Evolutionary conservation across 352 stramenopile genomes (phyloP).

Genomic region (Salisapilia sapeloensis): DNA sequence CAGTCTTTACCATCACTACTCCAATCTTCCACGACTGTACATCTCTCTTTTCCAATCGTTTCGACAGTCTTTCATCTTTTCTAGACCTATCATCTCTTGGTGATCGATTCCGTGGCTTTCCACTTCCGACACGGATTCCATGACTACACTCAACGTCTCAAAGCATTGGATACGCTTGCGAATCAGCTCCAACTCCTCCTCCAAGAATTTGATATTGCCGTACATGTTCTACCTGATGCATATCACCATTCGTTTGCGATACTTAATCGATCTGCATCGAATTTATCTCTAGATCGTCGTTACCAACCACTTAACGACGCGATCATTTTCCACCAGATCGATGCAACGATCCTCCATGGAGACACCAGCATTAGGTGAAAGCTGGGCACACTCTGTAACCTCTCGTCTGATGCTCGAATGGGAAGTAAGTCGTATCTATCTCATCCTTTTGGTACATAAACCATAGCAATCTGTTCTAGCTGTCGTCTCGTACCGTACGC

Average conservation of each 20-base stretch:
- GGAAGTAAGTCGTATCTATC: slow-evolving; percentile 36
- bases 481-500: too few relatives aligned
- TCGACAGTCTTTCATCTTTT: slow-evolving; percentile 1
- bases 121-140: slow-evolving; percentile 84
- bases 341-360: slow-evolving; percentile 1
- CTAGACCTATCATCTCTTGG: slow-evolving; percentile 55
- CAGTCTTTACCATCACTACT: slow-evolving; percentile 55
- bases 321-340: slow-evolving; percentile 7
- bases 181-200: slow-evolving; percentile 43
- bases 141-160: slow-evolving; percentile 39
- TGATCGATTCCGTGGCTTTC: slow-evolving; percentile 91
- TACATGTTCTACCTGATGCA: slow-evolving; percentile 7
- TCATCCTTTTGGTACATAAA: too few relatives aligned
- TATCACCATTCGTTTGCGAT: background rate
- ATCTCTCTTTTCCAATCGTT: background rate
- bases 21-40: slow-evolving; percentile 2
- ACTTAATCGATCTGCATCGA: background rate
- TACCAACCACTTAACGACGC: slow-evolving; percentile 61
- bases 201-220: slow-evolving; percentile 28
- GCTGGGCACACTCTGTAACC: slow-evolving; percentile 43
- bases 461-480: too few relatives aligned
- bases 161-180: slow-evolving; percentile 58
- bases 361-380: slow-evolving; percentile 28
- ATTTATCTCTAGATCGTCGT: slow-evolving; percentile 24
- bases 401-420: slow-evolving; percentile 46